A percentile compares a stretch with the other conserved stretches of the same genome.
Evolutionary conservation across 495 filamentous ascomycete species (phyloP).

Genomic region (Penicillium simplicissimum): DNA sequence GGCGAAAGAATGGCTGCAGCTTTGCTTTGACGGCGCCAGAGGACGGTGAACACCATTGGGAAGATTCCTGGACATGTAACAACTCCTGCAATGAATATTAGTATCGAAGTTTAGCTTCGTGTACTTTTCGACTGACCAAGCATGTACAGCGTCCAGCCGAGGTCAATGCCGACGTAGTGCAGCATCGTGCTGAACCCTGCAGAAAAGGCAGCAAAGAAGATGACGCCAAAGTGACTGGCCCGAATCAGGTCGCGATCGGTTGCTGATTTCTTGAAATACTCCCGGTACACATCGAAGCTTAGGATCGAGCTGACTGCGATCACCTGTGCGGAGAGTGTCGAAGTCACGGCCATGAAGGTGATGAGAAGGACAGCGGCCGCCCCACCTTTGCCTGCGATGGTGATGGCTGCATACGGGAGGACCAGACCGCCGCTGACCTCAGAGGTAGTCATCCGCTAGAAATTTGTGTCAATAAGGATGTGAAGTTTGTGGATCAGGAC

Average conservation of each 20-base stretch:
- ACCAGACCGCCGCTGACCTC: slow-evolving; percentile 44
- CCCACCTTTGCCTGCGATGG: slow-evolving; percentile 46
- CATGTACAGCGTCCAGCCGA: slow-evolving; percentile 42
- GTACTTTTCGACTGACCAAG: slow-evolving; percentile 29
- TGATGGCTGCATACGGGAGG: slow-evolving; percentile 43
- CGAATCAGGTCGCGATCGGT: slow-evolving; percentile 40
- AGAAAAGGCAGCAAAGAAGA: slow-evolving; percentile 47
- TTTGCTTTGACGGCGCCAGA: slow-evolving; percentile 49
- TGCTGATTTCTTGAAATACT: slow-evolving; percentile 46
- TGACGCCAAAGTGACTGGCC: slow-evolving; percentile 43
- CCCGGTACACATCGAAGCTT: slow-evolving; percentile 45
- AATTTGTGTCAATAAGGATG: background rate
- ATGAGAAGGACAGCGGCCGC: slow-evolving; percentile 43
- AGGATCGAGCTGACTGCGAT: slow-evolving; percentile 46
- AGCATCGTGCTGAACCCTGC: slow-evolving; percentile 41
- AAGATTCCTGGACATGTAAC: slow-evolving; percentile 50
- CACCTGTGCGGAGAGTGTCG: slow-evolving; percentile 44
- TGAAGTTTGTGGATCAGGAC: no score
- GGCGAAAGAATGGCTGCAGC: slow-evolving; percentile 47
- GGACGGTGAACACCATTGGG: slow-evolving; percentile 51
- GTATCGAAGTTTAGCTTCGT: background rate
- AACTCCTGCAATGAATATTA: slow-evolving; percentile 27
- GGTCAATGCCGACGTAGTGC: slow-evolving; percentile 39
- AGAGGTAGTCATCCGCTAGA: slow-evolving; percentile 37
- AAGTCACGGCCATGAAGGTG: slow-evolving; percentile 50